Base-by-base conservation (phyloP, 139 green algal genomes). In the Picochlorum sp. region DNA sequence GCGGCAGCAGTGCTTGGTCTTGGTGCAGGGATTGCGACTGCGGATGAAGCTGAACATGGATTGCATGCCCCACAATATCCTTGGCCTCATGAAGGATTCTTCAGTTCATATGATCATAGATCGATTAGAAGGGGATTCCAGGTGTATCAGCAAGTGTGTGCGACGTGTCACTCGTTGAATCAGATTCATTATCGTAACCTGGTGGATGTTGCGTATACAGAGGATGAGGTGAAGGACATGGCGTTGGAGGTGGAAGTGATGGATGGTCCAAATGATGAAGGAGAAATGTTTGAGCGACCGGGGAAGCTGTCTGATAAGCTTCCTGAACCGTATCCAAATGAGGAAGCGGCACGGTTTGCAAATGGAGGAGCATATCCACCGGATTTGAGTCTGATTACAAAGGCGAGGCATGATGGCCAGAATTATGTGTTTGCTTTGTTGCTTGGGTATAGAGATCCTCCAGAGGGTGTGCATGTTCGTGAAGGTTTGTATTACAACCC, bases 401-500 rank as follows among this genome's bases (percentile, higher is more conserved):
- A 96, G 75, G 94, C 91, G 5, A 84, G 94, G 57, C 94, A 98
- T 75, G 78, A 98, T 69, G 94, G 94, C 38, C 76, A 88, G 64
- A 98, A 99, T 85, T 99, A 99, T 73, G 81, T 99, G 18, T 99
- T 97, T 75, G 73, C 88, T 4, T 86, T 99, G 63, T 84, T 99
- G 37, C 84, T 93, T 30, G 94, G 94, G 8, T 99, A 99, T 88
- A 77, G 91, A 6, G 94, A 98, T 45, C 91, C 94, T 3, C 94
- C 94, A 26, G 94, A 91, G 3, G 94, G 94, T 60, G 84, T 99
- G 45, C 73, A 66, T 28, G 87, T 97, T n/a, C 79, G 92, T 23
- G 90, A 98, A 83, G 94, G 94, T 18, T 84, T 99, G 67, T 85
- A 99, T 80, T 99, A 98, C 84, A 99, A 99, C 84, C 94, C 94